Percentiles rank a stretch among this genome's conserved stretches.
Conservation (phyloP, 768 basidiomycete species). For the Russula sp. region DNA sequence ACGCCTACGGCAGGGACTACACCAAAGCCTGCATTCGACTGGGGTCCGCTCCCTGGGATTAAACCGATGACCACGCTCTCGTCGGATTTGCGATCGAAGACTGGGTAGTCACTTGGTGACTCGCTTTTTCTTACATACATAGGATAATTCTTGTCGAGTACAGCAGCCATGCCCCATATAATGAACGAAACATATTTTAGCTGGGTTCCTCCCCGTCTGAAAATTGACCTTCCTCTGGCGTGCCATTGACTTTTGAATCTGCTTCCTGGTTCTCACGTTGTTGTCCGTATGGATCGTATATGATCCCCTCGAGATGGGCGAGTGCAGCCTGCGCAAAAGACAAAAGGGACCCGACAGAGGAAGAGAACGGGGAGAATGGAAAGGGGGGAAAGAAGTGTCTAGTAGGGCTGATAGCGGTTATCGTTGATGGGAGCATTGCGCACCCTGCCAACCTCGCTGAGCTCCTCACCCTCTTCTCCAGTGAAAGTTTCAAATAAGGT, state of each 20-base stretch:
- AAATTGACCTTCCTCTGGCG: slow-evolving; percentile 19
- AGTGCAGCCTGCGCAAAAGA: slow-evolving; percentile 59
- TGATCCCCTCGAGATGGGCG: slow-evolving; percentile 76
- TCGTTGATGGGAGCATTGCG: slow-evolving; percentile 80
- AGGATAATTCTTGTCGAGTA: neutral
- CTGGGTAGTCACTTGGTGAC: neutral
- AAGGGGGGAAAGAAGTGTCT: slow-evolving; percentile 35
- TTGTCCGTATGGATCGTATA: slow-evolving; percentile 43
- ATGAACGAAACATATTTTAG: slow-evolving; percentile 13
- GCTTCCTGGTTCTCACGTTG: slow-evolving; percentile 5
- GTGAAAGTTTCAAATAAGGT: slow-evolving; percentile 43
- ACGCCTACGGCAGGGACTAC: slow-evolving; percentile 9
- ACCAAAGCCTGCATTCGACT: slow-evolving; percentile 37
- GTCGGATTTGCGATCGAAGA: slow-evolving; percentile 19
- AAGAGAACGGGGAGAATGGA: slow-evolving; percentile 19
- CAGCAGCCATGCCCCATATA: neutral
- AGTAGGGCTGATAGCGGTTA: slow-evolving; percentile 80
- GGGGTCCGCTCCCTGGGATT: slow-evolving; percentile 49
- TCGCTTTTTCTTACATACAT: neutral
- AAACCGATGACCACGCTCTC: slow-evolving; percentile 19
- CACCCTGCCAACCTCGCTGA: slow-evolving; percentile 88
- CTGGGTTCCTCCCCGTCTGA: slow-evolving; percentile 16
- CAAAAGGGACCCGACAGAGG: slow-evolving; percentile 18
- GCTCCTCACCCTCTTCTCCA: slow-evolving; percentile 59
- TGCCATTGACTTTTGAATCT: slow-evolving; percentile 16